Base-by-base conservation (phyloP, 176 grass and related monocot genomes). In the Bolboschoenus planiculmis region DNA sequence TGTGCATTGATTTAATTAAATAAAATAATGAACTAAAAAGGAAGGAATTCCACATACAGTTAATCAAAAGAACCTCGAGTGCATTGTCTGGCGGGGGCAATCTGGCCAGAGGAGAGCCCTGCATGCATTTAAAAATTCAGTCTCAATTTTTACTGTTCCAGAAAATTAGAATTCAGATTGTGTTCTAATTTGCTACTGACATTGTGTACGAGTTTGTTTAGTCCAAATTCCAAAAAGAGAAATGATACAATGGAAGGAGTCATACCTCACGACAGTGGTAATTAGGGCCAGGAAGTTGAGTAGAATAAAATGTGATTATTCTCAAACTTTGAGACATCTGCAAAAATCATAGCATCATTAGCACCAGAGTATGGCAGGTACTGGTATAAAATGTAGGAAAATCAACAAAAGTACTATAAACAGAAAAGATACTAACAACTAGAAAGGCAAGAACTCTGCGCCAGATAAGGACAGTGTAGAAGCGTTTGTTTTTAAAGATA, bases 231-330 rank as follows among this genome's bases (percentile, higher is more conserved):
- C 39, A 8, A 33, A 37, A 51, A 70, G 23, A 56, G 21, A 20
- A 80, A 43, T 15, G 15, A 51, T 20, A 21, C 1, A 68, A 39
- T 7, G 18, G 18, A 66, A 88, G 42, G 15, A 20, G 62, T 50
- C 26, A 62, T 90, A 97, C 96, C 96, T 96, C 97, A 4, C 97
- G 97, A 72, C 97, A 99, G 31, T 99, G 97, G 81, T 96, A 99
- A 84, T 99, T 99, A 82, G 97, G 97, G 73, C 97, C 97, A 7
- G 97, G 97, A 84, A 99, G 97, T 84, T 91, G 93, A 24, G 97
- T 99, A 29, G 91, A 93, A 85, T 99, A 99, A 77, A 99, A 99
- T 85, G 97, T 99, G 83, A 99, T 78, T 51, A 99, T 99, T 84
- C 97, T 89, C 83, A 99, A 93, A 83, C 89, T 68, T 46, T 99